Evolutionary conservation across 768 basidiomycete species (phyloP), one percentile per base, ranked within the genome.

Genomic region (Boletus rubropictus): DNA sequence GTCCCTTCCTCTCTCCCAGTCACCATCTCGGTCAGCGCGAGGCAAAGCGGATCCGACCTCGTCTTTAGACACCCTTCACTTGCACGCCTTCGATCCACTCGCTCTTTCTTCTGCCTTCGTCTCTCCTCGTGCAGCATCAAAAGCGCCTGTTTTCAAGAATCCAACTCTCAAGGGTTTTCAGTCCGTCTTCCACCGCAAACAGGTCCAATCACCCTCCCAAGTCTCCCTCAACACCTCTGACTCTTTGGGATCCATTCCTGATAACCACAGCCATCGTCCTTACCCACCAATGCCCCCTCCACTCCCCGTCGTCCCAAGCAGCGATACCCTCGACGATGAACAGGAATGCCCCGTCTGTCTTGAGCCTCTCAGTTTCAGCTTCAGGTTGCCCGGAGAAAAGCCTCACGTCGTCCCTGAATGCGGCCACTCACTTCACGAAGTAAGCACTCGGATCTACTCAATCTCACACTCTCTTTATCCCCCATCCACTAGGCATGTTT

Each of bases 401-500:
- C 91, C 95, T 7, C 94, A 97, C 63, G 86, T 99, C 52, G 87
- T 96, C 38, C 95, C 96, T 25, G 90, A 94, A 63, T 99, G 96
- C 57, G 94, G 96, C 31, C 96, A 99, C 71, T 86, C 91, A 29
- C 80, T 99, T n/a, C 96, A 97, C 70, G 86, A 93, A 74, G 91
- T 86, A 46, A 54, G 72, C 42, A 4, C 11, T 2, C 28, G 22
- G 14, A 35, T 36, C 31, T 7, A 2, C 28, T 12, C 15, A 1
- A 11, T 33, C 34, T 35, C 42, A 21, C 47, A 9, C 44, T 50
- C 39, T 42, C 18, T 56, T 42, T 20, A 41, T 49, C 17, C 48
- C 40, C 46, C 18, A 1, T 25, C 35, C n/a, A 34, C 15, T 44
- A 95, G 88, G 95, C 92, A 14, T 99, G 96, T 67, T 98, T 97